Conservation (phyloP, 2,329 filamentous ascomycete species). For the Claviceps monticola region DNA sequence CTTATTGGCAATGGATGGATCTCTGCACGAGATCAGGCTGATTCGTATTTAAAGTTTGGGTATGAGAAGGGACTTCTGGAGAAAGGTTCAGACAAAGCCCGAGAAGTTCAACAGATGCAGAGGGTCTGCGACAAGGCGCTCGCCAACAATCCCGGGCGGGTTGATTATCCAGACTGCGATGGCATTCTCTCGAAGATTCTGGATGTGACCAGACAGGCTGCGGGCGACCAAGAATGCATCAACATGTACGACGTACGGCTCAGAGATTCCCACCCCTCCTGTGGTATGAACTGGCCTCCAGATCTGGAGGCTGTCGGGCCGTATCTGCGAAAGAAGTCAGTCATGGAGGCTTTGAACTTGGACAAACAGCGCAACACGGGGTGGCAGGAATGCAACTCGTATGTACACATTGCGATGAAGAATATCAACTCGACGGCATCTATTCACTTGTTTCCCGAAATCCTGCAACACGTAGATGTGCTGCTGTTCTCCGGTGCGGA, state of each 20-base stretch:
- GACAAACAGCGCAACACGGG: slow-evolving; percentile 69
- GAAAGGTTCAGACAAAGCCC: slow-evolving; percentile 48
- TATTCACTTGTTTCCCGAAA: slow-evolving; percentile 58
- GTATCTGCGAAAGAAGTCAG: slow-evolving; percentile 73
- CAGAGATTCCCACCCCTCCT: slow-evolving; percentile 64
- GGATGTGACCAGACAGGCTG: slow-evolving; percentile 42
- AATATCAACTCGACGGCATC: slow-evolving; percentile 59
- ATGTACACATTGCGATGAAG: slow-evolving; percentile 59
- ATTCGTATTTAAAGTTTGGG: slow-evolving; percentile 68
- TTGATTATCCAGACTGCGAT: slow-evolving; percentile 65
- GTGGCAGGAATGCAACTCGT: slow-evolving; percentile 81
- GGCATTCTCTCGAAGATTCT: slow-evolving; percentile 61
- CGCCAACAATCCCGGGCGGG: slow-evolving; percentile 29
- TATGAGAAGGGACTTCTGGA: slow-evolving; percentile 63
- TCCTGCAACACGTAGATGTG: slow-evolving; percentile 65
- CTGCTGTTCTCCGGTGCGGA: slow-evolving; percentile 87
- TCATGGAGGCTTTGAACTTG: slow-evolving; percentile 68
- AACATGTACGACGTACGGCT: slow-evolving; percentile 98
- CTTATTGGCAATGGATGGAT: slow-evolving; percentile 98
- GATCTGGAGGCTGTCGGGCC: slow-evolving; percentile 66
- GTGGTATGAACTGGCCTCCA: slow-evolving; percentile 96
- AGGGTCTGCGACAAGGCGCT: slow-evolving; percentile 53
- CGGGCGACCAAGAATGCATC: slow-evolving; percentile 48
- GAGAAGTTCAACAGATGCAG: slow-evolving; percentile 54
- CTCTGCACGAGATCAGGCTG: slow-evolving; percentile 78